phyloP scores from a whole-genome alignment of 768 basidiomycete genomes.

The Lactarius evosmus region DNA sequence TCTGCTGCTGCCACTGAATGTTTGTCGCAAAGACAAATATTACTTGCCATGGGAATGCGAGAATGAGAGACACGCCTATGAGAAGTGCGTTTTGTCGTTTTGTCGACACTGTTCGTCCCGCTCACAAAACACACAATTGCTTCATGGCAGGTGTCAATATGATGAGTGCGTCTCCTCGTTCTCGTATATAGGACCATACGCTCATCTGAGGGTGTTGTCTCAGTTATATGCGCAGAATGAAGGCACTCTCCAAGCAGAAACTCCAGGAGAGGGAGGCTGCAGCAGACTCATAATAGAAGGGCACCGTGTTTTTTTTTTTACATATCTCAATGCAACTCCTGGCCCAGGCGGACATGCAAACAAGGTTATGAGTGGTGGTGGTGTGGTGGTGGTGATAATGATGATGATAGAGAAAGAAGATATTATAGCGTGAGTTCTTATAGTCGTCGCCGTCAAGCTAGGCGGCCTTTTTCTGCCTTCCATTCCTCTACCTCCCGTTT shows the following conservation, averaged over 20 bases:
- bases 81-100: slow-evolving; percentile 55
- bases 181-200: slow-evolving; percentile 5
- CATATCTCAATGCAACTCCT: slow-evolving; percentile 4
- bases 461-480: slow-evolving; percentile 38
- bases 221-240: slow-evolving; percentile 89
- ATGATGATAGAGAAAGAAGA: background rate
- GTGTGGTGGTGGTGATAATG: background rate
- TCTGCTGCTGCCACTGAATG: slow-evolving; percentile 81
- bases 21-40: slow-evolving; percentile 71
- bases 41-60: slow-evolving; percentile 95
- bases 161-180: slow-evolving; percentile 60
- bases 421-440: slow-evolving; percentile 1
- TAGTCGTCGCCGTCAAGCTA: slow-evolving; percentile 30
- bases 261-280: slow-evolving; percentile 41
- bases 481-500: slow-evolving; percentile 48
- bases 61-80: slow-evolving; percentile 80
- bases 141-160: slow-evolving; percentile 74
- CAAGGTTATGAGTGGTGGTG: slow-evolving; percentile 15
- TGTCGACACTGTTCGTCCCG: background rate
- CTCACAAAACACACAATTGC: slow-evolving; percentile 2
- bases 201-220: slow-evolving; percentile 11
- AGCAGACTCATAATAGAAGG: slow-evolving; percentile 30
- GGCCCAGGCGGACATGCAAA: background rate
- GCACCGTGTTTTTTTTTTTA: background rate
- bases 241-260: slow-evolving; percentile 73